Percentiles rank a stretch among this genome's conserved stretches.
Conservation (phyloP, 768 basidiomycete genomes). For the Tylopilus subfusipes region DNA sequence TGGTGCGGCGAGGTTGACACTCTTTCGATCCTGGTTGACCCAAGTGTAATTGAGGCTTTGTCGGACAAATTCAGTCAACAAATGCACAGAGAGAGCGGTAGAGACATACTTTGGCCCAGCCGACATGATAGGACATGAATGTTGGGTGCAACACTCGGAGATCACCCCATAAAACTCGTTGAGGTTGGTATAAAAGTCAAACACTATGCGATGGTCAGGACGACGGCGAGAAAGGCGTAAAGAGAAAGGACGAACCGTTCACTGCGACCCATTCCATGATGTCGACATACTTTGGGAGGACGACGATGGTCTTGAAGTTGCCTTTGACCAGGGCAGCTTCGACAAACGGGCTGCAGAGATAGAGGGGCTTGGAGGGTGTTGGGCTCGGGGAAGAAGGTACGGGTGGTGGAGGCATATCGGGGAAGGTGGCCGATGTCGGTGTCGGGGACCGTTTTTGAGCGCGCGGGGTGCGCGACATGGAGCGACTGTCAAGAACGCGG, state of each 20-base stretch:
- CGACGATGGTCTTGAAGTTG: constrained; percentile 97
- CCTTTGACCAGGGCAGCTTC: constrained; percentile 96
- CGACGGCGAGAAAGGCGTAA: too few species aligned
- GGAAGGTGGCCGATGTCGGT: constrained; percentile 63
- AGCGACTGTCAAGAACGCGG: constrained; percentile 45
- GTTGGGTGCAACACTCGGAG: constrained; percentile 88
- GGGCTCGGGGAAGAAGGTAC: constrained; percentile 38
- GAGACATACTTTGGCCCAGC: constrained; percentile 74
- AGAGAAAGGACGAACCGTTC: constrained; percentile 63
- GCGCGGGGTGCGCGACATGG: constrained; percentile 72
- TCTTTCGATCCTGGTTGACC: constrained; percentile 89
- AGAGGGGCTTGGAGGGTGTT: constrained; percentile 58
- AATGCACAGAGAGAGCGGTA: not conserved
- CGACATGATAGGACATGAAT: constrained; percentile 89
- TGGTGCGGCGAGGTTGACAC: constrained; percentile 84
- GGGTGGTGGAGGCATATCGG: constrained; percentile 42
- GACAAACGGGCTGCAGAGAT: constrained; percentile 91
- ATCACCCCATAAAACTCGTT: constrained; percentile 96
- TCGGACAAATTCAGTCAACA: not conserved
- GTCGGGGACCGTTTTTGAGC: constrained; percentile 71
- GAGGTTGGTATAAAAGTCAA: constrained; percentile 95
- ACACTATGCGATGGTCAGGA: constrained; percentile 50
- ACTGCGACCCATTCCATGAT: constrained; percentile 97
- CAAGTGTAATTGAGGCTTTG: constrained; percentile 87
- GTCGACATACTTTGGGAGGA: constrained; percentile 92